Conservation (phyloP, 805 yeast species). For the Wickerhamiella azyma region DNA sequence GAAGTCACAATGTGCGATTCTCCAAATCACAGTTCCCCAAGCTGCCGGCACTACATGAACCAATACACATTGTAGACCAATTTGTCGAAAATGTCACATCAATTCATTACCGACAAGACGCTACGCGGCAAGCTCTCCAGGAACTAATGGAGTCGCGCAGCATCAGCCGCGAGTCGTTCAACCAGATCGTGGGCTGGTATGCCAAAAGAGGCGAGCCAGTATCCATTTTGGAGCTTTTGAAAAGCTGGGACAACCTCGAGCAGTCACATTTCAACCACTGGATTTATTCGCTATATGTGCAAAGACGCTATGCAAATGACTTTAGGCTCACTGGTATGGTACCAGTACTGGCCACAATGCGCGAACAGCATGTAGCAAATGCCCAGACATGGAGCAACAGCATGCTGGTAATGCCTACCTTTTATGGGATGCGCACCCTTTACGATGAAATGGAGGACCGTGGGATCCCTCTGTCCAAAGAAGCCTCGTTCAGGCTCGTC, state of each 20-base stretch:
- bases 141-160: not conserved
- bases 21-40: conserved; percentile 1
- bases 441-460: conserved; percentile 1
- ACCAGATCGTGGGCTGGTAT: not conserved
- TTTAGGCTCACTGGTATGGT: not conserved
- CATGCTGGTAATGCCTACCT: conserved; percentile 2
- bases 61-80: not conserved
- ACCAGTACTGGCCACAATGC: conserved; percentile 1
- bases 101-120: not conserved
- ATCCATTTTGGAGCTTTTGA: not conserved
- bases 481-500: not conserved
- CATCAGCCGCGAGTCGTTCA: not conserved
- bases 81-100: not conserved
- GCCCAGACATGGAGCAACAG: conserved; percentile 5
- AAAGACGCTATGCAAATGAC: not conserved
- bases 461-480: not conserved
- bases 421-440: not conserved
- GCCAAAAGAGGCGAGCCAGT: conserved; percentile 2
- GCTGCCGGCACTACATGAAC: not conserved
- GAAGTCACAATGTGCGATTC: not conserved
- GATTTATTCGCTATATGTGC: conserved; percentile 4
- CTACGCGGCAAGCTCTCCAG: not conserved
- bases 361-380: not conserved
- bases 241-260: not conserved
- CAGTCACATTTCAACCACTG: conserved; percentile 5